These are phyloP conservation scores for Ilyonectria destructans DNA, from an alignment of 2,329 filamentous ascomycete species.

Conservation along the genomic window DNA sequence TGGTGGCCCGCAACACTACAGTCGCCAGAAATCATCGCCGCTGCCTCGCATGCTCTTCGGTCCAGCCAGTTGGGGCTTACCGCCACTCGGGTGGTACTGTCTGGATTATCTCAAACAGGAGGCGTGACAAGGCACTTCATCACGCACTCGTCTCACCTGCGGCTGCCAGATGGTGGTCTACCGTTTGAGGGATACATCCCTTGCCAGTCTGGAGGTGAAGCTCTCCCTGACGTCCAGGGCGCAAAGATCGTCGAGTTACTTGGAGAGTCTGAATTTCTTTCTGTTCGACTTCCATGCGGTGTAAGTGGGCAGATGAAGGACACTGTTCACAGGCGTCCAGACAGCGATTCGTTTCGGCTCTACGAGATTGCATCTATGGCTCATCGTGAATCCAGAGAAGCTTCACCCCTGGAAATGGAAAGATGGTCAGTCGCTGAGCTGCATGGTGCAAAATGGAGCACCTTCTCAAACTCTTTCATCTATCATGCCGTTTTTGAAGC, in stretches of 20 bases:
- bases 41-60: slow-evolving; percentile 32
- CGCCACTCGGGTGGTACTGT: slow-evolving; percentile 32
- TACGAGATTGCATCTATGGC: slow-evolving; percentile 39
- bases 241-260: slow-evolving; percentile 36
- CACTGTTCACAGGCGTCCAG: slow-evolving; percentile 30
- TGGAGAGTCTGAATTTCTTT: slow-evolving; percentile 39
- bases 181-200: slow-evolving; percentile 37
- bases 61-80: slow-evolving; percentile 28
- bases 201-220: slow-evolving; percentile 38
- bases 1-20: slow-evolving; percentile 41
- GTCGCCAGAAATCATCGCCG: slow-evolving; percentile 35
- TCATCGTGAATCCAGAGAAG: slow-evolving; percentile 38
- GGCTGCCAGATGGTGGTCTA: slow-evolving; percentile 32
- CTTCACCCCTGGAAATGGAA: slow-evolving; percentile 26
- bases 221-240: slow-evolving; percentile 31
- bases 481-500: slow-evolving; percentile 41
- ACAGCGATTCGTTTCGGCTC: slow-evolving; percentile 33
- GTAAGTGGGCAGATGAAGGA: slow-evolving; percentile 35
- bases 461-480: slow-evolving; percentile 39
- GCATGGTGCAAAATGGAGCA: slow-evolving; percentile 35
- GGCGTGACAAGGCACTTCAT: slow-evolving; percentile 32
- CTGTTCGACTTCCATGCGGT: slow-evolving; percentile 35
- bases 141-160: slow-evolving; percentile 32
- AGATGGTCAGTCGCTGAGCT: slow-evolving; percentile 33
- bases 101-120: slow-evolving; percentile 38